Evolutionary conservation across 169 alveolate genomes (phyloP), one percentile per base, ranked within the genome.

Genomic region (Blepharisma undulans): DNA sequence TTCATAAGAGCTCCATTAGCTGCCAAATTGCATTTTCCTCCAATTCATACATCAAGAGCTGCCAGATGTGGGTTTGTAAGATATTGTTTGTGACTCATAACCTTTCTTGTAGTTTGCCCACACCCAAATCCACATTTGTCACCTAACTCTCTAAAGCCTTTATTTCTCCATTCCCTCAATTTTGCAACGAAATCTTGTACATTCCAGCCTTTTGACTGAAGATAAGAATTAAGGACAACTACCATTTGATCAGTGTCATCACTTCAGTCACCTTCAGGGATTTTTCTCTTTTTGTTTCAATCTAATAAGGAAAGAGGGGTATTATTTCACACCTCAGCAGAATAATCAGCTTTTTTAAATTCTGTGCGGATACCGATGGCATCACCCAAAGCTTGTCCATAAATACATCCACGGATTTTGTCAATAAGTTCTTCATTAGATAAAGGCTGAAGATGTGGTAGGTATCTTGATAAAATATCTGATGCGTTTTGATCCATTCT

Each of bases 381-480:
- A 48, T 88, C 92, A 18, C 92, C 92, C 22, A 76, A 18, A 18
- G 80, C 61, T n/a, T 66, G 48, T 7, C 92, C 92, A 25, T 30
- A 29, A 22, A 88, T 61, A 7, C 60, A 21, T 25, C 92, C 92
- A 22, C 34, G 30, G 7, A 29, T n/a, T 36, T 72, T 86, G 12
- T 82, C 76, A 36, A 22, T 18, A 22, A 82, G 60, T n/a, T 60
- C 77, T 32, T 82, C 76, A 7, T 32, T 21, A 32, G 86, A 78
- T 29, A 78, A 32, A 29, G 34, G 66, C 6, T 27, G 60, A 10
- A 22, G 29, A 14, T 78, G 29, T 6, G 71, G 86, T 12, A 78
- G 14, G 14, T 48, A 48, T 5, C 14, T 48, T 18, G 66, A 12
- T 48, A 48, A 48, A 48, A 48, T 48, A 10, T 48, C 66, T 48